phyloP scores from a whole-genome alignment of 1,284 basidiomycete species.

The Agroathelia rolfsii region DNA sequence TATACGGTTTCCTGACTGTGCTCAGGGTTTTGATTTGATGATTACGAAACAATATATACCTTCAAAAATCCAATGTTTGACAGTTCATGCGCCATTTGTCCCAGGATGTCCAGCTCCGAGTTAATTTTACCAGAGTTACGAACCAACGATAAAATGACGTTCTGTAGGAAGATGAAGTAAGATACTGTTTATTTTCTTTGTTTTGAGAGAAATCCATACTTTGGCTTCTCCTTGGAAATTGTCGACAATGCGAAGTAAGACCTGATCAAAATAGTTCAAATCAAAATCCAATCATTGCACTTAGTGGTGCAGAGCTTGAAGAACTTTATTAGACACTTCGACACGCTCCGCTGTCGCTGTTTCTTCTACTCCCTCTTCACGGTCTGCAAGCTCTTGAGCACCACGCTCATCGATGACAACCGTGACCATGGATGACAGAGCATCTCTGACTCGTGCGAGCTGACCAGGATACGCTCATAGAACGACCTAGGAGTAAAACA shows the following conservation, averaged over 20 bases:
- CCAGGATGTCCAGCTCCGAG: slow-evolving; percentile 19
- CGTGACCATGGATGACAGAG: slow-evolving; percentile 34
- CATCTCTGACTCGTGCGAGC: slow-evolving; percentile 46
- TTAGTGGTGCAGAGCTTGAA: no score
- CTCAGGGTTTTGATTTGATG: background rate
- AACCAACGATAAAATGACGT: slow-evolving; percentile 64
- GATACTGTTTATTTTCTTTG: no score
- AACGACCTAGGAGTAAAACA: no score
- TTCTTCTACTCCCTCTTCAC: slow-evolving; percentile 26
- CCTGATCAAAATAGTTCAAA: slow-evolving; percentile 25
- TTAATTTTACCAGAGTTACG: slow-evolving; percentile 46
- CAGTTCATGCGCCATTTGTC: slow-evolving; percentile 15
- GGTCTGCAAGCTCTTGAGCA: slow-evolving; percentile 41
- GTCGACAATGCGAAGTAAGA: slow-evolving; percentile 63
- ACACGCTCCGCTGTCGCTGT: slow-evolving; percentile 32
- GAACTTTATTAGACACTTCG: slow-evolving; percentile 37
- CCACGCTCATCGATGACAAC: slow-evolving; percentile 66
- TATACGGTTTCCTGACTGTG: slow-evolving; percentile 44
- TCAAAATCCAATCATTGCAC: no score
- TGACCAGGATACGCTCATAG: slow-evolving; percentile 71
- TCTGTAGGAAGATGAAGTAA: no score
- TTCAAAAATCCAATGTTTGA: slow-evolving; percentile 70
- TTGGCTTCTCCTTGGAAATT: slow-evolving; percentile 69
- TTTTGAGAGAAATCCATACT: slow-evolving; percentile 17
- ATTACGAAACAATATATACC: slow-evolving; percentile 26